Base-by-base conservation (phyloP, 2,329 filamentous ascomycete species). In the Ascochyta koolunga region DNA sequence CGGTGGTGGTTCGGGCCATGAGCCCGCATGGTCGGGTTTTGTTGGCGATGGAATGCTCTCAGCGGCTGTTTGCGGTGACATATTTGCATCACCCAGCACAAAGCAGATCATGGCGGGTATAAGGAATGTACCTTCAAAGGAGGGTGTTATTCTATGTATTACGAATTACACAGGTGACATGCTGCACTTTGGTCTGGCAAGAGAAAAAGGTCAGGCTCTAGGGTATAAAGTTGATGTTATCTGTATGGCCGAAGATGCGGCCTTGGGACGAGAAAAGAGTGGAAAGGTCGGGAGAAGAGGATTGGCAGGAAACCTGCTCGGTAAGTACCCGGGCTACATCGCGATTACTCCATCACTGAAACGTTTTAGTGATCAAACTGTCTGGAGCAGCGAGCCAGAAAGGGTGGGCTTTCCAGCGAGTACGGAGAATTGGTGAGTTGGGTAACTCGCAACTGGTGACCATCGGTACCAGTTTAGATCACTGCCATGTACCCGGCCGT, bases 401-500 rank as follows among this genome's bases (percentile, higher is more conserved):
- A 19, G 74, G 71, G 9, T 79, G 77, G 66, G 66, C 72, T 4
- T 80, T 80, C 46, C 78, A 80, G 41, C 69, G 72, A 54, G 78
- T 76, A 52, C 67, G 78, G 52, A 72, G 76, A 55, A 76, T 81
- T 51, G 79, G 78, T 11, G 69, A 76, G 31, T 59, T 77, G 10
- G 77, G 77, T 4, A 79, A 79, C 58, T 71, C 64, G 16, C 74
- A 80, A 36, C 67, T 81, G 19, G 80, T 81, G 5, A 81, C 79
- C 3, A 80, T 83, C 46, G 81, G 79, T 1, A 78, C 79, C 11
- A 79, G 77, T 43, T 60, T 83, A 15, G 80, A 83, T 61, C 80
- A 82, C 61, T 83, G 80, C 61, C 80, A 82, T 58, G 80, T 83
- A 2, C 80, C 80, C 3, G 80, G 80, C 10, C 62, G 80, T 52